Base-by-base conservation (phyloP, 768 basidiomycete genomes). In the Trichaptum fuscoviolaceum region DNA sequence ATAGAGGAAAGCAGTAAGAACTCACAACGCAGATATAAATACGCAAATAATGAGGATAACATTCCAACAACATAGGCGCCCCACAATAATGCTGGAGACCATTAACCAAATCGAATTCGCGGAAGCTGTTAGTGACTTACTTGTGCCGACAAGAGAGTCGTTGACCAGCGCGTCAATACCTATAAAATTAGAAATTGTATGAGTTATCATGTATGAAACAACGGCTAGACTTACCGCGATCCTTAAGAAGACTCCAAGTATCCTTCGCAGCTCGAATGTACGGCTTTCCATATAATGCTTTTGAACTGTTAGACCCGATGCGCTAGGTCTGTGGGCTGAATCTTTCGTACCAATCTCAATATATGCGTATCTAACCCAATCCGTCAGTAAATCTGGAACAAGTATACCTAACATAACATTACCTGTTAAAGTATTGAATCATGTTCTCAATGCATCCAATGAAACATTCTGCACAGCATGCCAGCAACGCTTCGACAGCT, bases 341-440 rank as follows among this genome's bases (percentile, higher is more conserved):
- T 20, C 15, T 30, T 24, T 27, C 79, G 57, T 70, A 89, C 87
- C 87, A 62, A 94, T 93, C 74, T 94, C 90, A 70, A 93, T 92
- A 70, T 90, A 92, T 26, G 89, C 87, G 75, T 93, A 92, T 82
- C 87, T 86, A 34, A 17, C 52, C 66, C 35, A 35, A 35, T 1
- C 62, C 35, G 18, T 7, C 24, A 36, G 26, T 24, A 23, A 57
- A 27, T 10, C 27, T 34, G 36, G 65, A 64, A 36, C 18, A 59
- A 63, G 58, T 17, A 61, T 61, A 25, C 30, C 52, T 26, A 35
- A 20, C 8, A 25, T 7, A 65, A 66, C 35, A 23, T 65, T 63
- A 85, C 85, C 87, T 83, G 75, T 94, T 95, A 80, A 94, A 93
- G 76, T 89, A 94, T 73, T 87, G 84, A 9, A 93, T 86, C 70